These are phyloP conservation scores for Aquilaria yunnanensis DNA, from an alignment of 345 rosid genomes.

Conservation along the genomic window DNA sequence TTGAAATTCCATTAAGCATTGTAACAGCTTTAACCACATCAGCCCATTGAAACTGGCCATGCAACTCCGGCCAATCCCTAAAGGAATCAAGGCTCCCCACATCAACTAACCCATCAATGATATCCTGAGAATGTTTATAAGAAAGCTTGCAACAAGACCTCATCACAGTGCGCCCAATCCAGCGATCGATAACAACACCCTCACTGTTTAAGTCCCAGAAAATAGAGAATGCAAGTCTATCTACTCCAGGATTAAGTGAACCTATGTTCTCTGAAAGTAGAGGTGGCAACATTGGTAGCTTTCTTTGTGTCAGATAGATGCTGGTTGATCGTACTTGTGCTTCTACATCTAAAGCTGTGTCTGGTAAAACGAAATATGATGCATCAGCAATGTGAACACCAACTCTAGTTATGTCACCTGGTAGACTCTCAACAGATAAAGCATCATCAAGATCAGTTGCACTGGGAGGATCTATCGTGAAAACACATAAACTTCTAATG, in stretches of 20 bases:
- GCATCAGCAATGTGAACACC: conserved; percentile 94
- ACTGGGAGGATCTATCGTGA: conserved; percentile 69
- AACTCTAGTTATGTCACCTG: conserved; percentile 52
- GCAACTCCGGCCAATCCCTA: conserved; percentile 39
- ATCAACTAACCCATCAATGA: conserved; percentile 39
- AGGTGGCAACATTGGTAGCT: conserved; percentile 82
- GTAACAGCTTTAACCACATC: conserved; percentile 54
- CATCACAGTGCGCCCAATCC: conserved; percentile 78
- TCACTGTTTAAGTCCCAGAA: conserved; percentile 62
- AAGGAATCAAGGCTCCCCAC: conserved; percentile 16
- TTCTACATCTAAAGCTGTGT: conserved; percentile 64
- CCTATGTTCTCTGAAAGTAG: conserved; percentile 61
- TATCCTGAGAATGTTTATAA: conserved; percentile 65
- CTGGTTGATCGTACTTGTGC: conserved; percentile 77
- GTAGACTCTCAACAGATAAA: conserved; percentile 59
- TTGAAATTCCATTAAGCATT: conserved; percentile 55
- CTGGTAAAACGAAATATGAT: conserved; percentile 80
- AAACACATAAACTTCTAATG: conserved; percentile 62
- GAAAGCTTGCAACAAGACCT: conserved; percentile 90
- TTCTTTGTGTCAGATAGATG: conserved; percentile 57
- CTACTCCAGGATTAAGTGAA: conserved; percentile 82
- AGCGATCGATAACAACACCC: conserved; percentile 59
- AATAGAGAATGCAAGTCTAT: conserved; percentile 77
- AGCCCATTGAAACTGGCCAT: conserved; percentile 60
- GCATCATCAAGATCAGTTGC: conserved; percentile 95